Conservation (phyloP, 257 asterid species). For the Solanum clarkiae region DNA sequence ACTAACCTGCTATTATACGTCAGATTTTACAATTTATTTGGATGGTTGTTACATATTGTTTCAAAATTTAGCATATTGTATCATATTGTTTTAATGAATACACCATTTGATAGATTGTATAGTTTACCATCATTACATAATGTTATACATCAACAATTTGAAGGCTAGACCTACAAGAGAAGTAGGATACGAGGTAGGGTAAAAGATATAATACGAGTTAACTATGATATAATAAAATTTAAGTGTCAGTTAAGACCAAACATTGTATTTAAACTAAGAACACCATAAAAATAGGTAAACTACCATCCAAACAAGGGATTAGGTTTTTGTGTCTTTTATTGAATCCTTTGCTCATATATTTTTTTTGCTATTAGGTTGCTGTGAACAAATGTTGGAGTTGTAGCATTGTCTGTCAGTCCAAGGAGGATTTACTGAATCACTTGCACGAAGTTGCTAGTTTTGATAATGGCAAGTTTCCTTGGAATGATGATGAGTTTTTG, state of each 20-base stretch:
- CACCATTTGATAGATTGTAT: not conserved
- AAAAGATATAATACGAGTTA: not conserved
- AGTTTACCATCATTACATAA: not conserved
- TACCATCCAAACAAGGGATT: not conserved
- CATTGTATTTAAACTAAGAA: not conserved
- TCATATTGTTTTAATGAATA: not conserved
- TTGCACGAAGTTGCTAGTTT: constrained; percentile 24
- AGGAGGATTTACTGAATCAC: constrained; percentile 45
- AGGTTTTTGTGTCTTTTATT: not conserved
- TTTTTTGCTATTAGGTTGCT: constrained; percentile 36
- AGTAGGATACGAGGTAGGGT: not conserved
- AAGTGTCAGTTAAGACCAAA: not conserved
- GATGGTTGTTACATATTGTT: not conserved
- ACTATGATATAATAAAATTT: not conserved
- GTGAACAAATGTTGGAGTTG: constrained; percentile 69
- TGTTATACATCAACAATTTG: too few species aligned
- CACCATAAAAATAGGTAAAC: not conserved
- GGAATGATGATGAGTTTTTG: constrained; percentile 70
- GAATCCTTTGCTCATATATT: not conserved
- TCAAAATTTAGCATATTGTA: not conserved
- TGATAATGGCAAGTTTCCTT: constrained; percentile 32
- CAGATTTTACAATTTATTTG: not conserved
- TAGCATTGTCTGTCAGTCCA: constrained; percentile 23
- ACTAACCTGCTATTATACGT: not conserved
- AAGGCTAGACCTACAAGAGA: too few species aligned